A percentile compares a stretch with the other conserved stretches of the same genome.
Evolutionary conservation across 768 basidiomycete genomes (phyloP).

Genomic region (Leccinum subtestaceum): DNA sequence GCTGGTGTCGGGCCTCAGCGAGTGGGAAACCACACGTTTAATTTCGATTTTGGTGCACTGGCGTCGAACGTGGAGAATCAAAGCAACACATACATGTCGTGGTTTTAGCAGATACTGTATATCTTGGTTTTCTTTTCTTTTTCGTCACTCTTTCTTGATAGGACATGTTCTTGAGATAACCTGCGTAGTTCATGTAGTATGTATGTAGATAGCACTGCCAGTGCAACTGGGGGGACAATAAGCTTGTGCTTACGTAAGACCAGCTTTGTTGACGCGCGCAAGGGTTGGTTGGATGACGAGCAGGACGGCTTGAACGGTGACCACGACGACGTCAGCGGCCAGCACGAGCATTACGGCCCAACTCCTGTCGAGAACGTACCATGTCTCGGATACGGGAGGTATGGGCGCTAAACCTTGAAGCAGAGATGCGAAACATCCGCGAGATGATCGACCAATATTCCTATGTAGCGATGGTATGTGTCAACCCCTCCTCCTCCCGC

Average conservation of each 20-base stretch:
- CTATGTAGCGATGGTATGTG: constrained; percentile 87
- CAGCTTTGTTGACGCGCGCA: constrained; percentile 18
- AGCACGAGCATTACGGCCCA: constrained; percentile 1
- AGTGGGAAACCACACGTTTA: constrained; percentile 53
- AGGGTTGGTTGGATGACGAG: constrained; percentile 14
- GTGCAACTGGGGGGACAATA: too few relatives aligned
- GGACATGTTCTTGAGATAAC: constrained; percentile 14
- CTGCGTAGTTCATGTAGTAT: not conserved
- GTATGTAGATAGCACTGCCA: constrained; percentile 2
- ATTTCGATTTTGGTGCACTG: constrained; percentile 62
- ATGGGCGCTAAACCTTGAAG: constrained; percentile 90
- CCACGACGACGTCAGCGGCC: constrained; percentile 20
- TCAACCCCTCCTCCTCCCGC: constrained; percentile 22
- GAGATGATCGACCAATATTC: constrained; percentile 87
- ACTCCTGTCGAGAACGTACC: constrained; percentile 4
- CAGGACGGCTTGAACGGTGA: constrained; percentile 10
- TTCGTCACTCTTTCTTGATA: constrained; percentile 15
- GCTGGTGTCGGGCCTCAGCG: constrained; percentile 33
- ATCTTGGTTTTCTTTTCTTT: constrained; percentile 14
- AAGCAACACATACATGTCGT: constrained; percentile 59
- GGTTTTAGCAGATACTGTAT: constrained; percentile 43
- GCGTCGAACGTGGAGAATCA: constrained; percentile 55
- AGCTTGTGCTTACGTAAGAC: constrained; percentile 28
- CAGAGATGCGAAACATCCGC: constrained; percentile 87
- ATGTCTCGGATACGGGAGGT: constrained; percentile 93